A percentile compares a stretch with the other conserved stretches of the same genome.
phyloP scores from a whole-genome alignment of 2,329 filamentous ascomycete genomes.

The Didymella exigua region DNA sequence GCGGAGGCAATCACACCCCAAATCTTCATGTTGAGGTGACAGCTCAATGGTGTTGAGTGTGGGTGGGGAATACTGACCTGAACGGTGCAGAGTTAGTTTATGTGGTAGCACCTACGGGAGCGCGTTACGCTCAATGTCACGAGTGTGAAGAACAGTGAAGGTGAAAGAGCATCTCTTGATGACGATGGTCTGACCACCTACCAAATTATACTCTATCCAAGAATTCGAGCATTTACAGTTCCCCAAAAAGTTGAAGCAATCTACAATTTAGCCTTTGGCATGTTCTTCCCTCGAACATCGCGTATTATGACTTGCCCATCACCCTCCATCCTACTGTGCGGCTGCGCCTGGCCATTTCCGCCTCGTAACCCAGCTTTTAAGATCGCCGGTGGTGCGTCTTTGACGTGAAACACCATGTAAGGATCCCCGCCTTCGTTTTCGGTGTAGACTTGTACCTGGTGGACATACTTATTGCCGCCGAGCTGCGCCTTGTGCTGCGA shows the following conservation, averaged over 20 bases:
- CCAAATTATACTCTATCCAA: too few species aligned
- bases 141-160: background rate
- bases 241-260: too few species aligned
- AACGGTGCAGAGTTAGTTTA: background rate
- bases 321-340: too few species aligned
- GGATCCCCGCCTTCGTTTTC: background rate
- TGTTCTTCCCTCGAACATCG: too few species aligned
- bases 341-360: too few species aligned
- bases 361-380: too few species aligned
- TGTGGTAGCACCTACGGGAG: background rate
- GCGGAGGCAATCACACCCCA: background rate
- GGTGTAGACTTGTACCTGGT: background rate
- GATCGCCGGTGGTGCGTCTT: background rate
- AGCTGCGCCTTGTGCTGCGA: constrained; percentile 17
- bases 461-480: constrained; percentile 8
- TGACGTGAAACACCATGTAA: background rate
- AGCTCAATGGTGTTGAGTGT: background rate
- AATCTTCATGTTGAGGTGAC: background rate
- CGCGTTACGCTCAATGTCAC: background rate
- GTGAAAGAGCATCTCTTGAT: background rate
- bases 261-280: too few species aligned
- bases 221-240: too few species aligned
- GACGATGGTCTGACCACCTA: too few species aligned
- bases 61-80: background rate
- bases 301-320: too few species aligned